Conservation (phyloP, 2,329 filamentous ascomycete species). For the Xylaria sp. region DNA sequence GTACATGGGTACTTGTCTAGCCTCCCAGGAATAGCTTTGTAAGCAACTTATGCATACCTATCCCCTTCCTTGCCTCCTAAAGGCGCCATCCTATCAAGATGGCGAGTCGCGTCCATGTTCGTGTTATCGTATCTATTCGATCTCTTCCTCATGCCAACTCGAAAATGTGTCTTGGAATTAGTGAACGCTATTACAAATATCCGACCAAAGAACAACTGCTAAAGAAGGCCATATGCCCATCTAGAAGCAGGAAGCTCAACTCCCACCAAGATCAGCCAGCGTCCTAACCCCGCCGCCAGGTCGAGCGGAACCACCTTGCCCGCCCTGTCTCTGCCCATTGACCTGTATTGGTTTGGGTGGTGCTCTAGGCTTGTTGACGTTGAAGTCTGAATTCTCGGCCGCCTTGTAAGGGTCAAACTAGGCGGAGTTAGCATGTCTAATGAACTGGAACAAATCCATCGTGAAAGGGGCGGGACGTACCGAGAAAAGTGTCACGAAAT, state of each 20-base stretch:
- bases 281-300: slow-evolving; percentile 47
- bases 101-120: no score
- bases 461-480: slow-evolving; percentile 42
- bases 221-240: no score
- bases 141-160: background rate
- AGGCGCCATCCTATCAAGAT: no score
- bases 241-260: background rate
- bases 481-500: slow-evolving; percentile 63
- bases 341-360: slow-evolving; percentile 25
- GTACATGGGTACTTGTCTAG: no score
- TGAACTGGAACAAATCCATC: background rate
- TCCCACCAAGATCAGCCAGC: slow-evolving; percentile 53
- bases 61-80: no score
- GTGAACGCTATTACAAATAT: background rate
- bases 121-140: no score
- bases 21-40: no score
- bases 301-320: slow-evolving; percentile 27
- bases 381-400: slow-evolving; percentile 63
- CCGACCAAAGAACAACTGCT: background rate
- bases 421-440: slow-evolving; percentile 6
- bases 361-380: slow-evolving; percentile 48
- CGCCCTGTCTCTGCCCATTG: slow-evolving; percentile 34
- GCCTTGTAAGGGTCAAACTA: slow-evolving; percentile 65
- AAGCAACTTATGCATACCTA: no score
- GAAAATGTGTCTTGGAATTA: background rate